Evolutionary conservation across 495 filamentous ascomycete genomes (phyloP).

Genomic region (Penicillium soppii): DNA sequence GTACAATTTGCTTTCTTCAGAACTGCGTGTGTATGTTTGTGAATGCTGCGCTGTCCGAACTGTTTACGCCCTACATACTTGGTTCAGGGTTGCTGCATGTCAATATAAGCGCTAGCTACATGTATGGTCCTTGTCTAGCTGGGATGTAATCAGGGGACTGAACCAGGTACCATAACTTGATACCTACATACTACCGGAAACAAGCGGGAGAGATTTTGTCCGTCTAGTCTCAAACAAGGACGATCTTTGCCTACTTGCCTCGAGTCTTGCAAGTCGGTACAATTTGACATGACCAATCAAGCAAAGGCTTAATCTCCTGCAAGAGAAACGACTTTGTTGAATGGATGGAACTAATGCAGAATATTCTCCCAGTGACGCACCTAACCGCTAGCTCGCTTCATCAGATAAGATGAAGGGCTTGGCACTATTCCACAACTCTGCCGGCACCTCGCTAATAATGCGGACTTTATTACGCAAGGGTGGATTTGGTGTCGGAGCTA

Average conservation of each 20-base stretch:
- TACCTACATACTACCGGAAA: background rate
- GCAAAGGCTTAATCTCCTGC: background rate
- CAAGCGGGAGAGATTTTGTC: constrained; percentile 1
- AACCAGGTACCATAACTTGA: background rate
- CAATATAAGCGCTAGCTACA: background rate
- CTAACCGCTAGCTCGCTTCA: background rate
- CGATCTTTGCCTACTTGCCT: constrained; percentile 1
- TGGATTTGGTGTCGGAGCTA: constrained; percentile 1
- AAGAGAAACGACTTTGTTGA: background rate
- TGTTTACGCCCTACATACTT: no score
- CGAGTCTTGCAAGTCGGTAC: background rate
- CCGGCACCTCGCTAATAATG: constrained; percentile 1
- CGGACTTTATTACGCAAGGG: constrained; percentile 1
- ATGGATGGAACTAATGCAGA: background rate
- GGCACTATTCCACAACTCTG: background rate
- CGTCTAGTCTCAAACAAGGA: background rate
- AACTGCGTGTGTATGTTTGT: no score
- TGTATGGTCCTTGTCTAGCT: background rate
- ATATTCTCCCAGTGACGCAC: background rate
- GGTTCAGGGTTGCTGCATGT: background rate
- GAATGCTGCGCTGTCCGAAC: no score
- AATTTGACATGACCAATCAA: background rate
- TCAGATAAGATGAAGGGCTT: constrained; percentile 7
- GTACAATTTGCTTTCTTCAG: no score
- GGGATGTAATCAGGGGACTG: background rate